Evolutionary conservation across 176 grass and related monocot species (phyloP), one percentile per base, ranked within the genome.

Genomic region (Eleusine indica): DNA sequence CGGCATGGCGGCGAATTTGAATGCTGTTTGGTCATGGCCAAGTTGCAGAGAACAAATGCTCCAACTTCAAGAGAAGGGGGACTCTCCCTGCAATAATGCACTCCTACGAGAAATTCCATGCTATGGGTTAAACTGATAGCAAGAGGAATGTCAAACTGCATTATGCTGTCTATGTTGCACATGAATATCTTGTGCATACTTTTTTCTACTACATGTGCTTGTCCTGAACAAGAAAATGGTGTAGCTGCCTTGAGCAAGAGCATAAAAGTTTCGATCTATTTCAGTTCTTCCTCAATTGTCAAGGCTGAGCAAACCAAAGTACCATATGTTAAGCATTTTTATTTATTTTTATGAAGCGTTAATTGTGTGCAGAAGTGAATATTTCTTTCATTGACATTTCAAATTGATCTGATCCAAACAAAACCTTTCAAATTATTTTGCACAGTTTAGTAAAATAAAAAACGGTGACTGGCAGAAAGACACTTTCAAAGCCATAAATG

Each of bases 11-110:
- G 7, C 6, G 11, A 44, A 62, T 75, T 30, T 53, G 2, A 42
- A 54, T 52, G 54, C 0, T 6, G 3, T 54, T 78, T 41, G 11
- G n/a, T 70, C 49, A 32, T 52, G 15, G 9, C 16, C 87, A 70
- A 71, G 19, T 86, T 61, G n/a, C 56, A 66, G 73, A 64, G 61
- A 86, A 89, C 61, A 86, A 39, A 56, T 78, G 3, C 78, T 82
- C 67, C 19, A 37, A 18, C 48, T 85, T 56, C 38, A 86, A 71
- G 15, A 6, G 25, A 61, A 66, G 62, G 25, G 25, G 11, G 15
- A 74, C 60, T 68, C 67, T 22, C 29, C 62, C 82, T 77, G 21
- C 14, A 58, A 70, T 38, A 82, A 81, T 78, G 65, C 43, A 57
- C 6, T 11, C 9, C 11, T 18, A 25, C 11, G 43, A 64, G 57